Conservation (phyloP, 495 filamentous ascomycete species). For the Achaetomiella virescens region DNA sequence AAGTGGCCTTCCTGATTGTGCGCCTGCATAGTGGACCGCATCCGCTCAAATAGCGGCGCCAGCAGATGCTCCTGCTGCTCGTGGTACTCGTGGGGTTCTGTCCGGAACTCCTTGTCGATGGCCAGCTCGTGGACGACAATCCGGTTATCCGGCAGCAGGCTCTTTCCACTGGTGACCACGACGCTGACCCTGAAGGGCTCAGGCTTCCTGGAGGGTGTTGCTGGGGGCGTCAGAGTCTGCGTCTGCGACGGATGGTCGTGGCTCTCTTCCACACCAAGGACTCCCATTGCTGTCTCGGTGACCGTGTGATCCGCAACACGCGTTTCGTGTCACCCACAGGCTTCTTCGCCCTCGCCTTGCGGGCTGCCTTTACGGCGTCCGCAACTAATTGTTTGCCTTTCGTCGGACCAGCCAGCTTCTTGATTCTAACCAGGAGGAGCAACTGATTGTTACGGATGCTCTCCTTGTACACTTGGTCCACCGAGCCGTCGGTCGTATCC, state of each 20-base stretch:
- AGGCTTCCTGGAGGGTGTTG: slow-evolving; percentile 32
- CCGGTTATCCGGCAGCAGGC: slow-evolving; percentile 73
- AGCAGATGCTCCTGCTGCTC: slow-evolving; percentile 46
- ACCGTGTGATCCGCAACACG: slow-evolving; percentile 48
- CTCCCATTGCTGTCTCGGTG: slow-evolving; percentile 34
- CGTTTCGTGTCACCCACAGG: slow-evolving; percentile 62
- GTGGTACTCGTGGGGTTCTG: slow-evolving; percentile 45
- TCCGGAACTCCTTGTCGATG: slow-evolving; percentile 76
- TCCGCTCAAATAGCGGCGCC: slow-evolving; percentile 64
- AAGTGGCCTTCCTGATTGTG: slow-evolving; percentile 59
- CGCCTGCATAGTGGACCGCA: slow-evolving; percentile 66
- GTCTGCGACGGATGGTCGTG: slow-evolving; percentile 27
- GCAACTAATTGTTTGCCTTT: slow-evolving; percentile 74
- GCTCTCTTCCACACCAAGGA: slow-evolving; percentile 29
- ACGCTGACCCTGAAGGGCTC: slow-evolving; percentile 36
- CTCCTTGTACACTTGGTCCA: slow-evolving; percentile 82
- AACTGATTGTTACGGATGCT: slow-evolving; percentile 93
- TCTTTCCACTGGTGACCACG: slow-evolving; percentile 32
- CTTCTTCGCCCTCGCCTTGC: slow-evolving; percentile 64
- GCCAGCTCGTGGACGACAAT: slow-evolving; percentile 84
- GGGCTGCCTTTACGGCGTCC: slow-evolving; percentile 73
- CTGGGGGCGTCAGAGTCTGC: slow-evolving; percentile 40
- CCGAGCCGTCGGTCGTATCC: slow-evolving; percentile 75
- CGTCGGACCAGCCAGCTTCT: slow-evolving; percentile 80
- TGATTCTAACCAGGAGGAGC: slow-evolving; percentile 78